Evolutionary conservation across 2,329 filamentous ascomycete genomes (phyloP).

Genomic region (Aspergillus pseudotamarii): DNA sequence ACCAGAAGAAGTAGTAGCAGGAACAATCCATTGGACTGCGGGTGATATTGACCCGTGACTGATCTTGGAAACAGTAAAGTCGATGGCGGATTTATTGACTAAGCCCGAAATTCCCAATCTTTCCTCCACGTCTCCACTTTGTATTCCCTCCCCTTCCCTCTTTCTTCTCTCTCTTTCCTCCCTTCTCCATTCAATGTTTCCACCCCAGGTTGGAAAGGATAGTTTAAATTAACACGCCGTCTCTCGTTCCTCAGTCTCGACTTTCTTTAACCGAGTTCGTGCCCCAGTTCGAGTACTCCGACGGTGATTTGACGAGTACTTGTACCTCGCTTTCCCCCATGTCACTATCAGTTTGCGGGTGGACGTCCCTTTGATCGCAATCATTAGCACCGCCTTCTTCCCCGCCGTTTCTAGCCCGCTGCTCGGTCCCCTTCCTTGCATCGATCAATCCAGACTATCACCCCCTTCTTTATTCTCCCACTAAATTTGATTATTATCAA

Average conservation of each 20-base stretch:
- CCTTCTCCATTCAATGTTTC: constrained; percentile 19
- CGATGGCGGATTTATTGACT: constrained; percentile 6
- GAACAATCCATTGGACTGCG: neutral
- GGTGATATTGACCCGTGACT: neutral
- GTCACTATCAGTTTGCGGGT: constrained; percentile 28
- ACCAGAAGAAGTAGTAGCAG: neutral
- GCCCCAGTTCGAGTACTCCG: constrained; percentile 19
- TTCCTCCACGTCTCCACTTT: constrained; percentile 15
- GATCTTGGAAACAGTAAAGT: neutral
- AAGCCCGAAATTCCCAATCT: constrained; percentile 6
- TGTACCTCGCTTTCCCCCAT: constrained; percentile 10
- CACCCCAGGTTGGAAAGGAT: constrained; percentile 8
- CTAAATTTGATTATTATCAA: neutral
- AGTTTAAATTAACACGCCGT: neutral
- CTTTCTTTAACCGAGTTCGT: constrained; percentile 12
- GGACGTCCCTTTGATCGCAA: constrained; percentile 25
- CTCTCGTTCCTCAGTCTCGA: constrained; percentile 1
- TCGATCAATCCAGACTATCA: constrained; percentile 8
- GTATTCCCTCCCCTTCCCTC: constrained; percentile 11
- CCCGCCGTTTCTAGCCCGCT: constrained; percentile 20
- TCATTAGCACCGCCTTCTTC: constrained; percentile 17
- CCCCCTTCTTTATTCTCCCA: neutral
- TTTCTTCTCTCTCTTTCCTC: constrained; percentile 16
- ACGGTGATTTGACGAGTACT: neutral
- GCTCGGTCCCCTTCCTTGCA: constrained; percentile 9